Evolutionary conservation across 169 alveolate species (phyloP), one percentile per base, ranked within the genome.

Genomic region (Cryptosporidium ubiquitum): DNA sequence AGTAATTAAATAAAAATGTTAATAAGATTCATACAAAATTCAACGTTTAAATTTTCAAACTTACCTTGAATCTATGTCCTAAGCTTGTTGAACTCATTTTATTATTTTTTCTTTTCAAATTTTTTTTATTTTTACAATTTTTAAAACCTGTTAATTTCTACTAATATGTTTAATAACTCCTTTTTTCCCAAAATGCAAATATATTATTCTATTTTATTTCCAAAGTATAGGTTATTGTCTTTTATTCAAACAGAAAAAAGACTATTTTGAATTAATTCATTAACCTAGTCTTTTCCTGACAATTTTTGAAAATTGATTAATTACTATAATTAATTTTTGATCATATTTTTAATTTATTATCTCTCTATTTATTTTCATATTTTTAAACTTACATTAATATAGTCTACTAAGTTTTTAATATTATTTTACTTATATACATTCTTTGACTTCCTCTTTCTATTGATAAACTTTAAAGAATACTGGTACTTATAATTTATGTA

Each of bases 61-160:
- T 18, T 79, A 79, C 89, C 89, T 79, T 79, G n/a, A 79, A 79
- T 79, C 75, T 79, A 23, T 79, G 89, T 12, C 89, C 75, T 79
- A 79, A 79, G 31, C 89, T 79, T 64, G 71, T 58, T 35, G 89
- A 79, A 61, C 74, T 79, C 89, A 79, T 79, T 16, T 79, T 64
- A 33, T 14, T 57, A 20, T 10, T 18, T 69, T 26, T n/a, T 42
- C n/a, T n/a, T 14, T 64, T 64, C 40, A 31, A 60, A 31, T 31
- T 64, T 31, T 33, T 33, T 64, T 64, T 6, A 6, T 14, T 55
- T 7, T 20, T 10, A 51, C 26, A 33, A n/a, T 14, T 64, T 33
- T 20, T 64, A 6, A 64, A 35, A 35, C 49, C 49, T 49, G 16
- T 35, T 57, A 37, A 73, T 73, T 58, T 52, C 47, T 16, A 73